A percentile compares a stretch with the other conserved stretches of the same genome.
Evolutionary conservation across 2,329 filamentous ascomycete genomes (phyloP).

Genomic region (Fusarium compactum): DNA sequence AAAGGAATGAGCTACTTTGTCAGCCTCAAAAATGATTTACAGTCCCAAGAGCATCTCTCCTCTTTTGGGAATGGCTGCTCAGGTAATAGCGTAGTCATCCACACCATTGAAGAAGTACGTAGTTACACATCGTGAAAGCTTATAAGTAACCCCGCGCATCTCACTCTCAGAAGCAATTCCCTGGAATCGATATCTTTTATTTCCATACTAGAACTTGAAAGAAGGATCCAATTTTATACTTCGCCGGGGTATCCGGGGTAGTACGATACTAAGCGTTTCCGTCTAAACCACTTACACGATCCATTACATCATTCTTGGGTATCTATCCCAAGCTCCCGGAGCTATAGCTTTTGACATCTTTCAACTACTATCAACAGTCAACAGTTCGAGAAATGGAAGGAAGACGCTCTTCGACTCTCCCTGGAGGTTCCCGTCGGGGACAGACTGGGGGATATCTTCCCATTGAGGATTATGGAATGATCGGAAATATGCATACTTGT

Average conservation of each 20-base stretch:
- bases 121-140: constrained; percentile 34
- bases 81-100: constrained; percentile 26
- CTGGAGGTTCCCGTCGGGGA: constrained; percentile 49
- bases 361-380: not conserved
- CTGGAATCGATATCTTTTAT: not conserved
- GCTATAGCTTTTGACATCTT: constrained; percentile 3
- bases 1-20: not conserved
- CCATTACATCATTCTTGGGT: constrained; percentile 42
- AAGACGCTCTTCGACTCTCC: constrained; percentile 50
- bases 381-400: constrained; percentile 48
- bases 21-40: not conserved
- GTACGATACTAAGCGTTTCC: constrained; percentile 7
- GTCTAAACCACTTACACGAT: constrained; percentile 24
- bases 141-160: constrained; percentile 32
- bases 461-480: constrained; percentile 83
- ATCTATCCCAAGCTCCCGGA: not conserved
- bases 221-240: constrained; percentile 4
- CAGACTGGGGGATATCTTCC: constrained; percentile 65
- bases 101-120: constrained; percentile 24
- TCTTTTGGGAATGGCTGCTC: constrained; percentile 24
- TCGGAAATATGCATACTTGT: constrained; percentile 84
- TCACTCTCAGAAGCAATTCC: not conserved
- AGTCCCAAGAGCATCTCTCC: not conserved
- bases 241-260: constrained; percentile 12
- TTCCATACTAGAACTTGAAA: not conserved